Evolutionary conservation across 2,329 filamentous ascomycete genomes (phyloP).

Genomic region (Hansfordia pulvinata): DNA sequence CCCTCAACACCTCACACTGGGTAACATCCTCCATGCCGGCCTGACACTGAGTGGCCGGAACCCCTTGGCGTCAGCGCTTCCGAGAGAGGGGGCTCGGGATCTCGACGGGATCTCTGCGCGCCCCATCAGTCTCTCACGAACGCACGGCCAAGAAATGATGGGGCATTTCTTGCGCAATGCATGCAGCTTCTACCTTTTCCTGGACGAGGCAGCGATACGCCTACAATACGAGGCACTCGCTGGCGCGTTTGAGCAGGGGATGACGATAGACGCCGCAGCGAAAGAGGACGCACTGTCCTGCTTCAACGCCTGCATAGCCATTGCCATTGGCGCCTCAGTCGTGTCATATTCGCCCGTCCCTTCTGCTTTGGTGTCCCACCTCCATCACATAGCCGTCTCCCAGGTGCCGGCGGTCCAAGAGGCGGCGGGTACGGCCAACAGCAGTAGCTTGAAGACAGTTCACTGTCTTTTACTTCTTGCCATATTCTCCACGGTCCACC

Average conservation of each 20-base stretch:
- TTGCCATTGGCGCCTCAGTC: conserved; percentile 1
- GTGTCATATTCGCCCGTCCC: background rate
- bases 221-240: conserved; percentile 1
- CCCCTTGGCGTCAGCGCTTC: conserved; percentile 1
- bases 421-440: background rate
- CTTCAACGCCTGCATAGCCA: conserved; percentile 2
- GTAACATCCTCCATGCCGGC: conserved; percentile 3
- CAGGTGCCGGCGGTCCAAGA: conserved; percentile 1
- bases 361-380: background rate
- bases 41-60: conserved; percentile 4
- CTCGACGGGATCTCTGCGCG: too few relatives aligned
- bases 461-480: conserved; percentile 6
- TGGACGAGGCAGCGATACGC: background rate
- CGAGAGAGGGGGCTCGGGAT: too few relatives aligned
- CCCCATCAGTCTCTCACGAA: too few relatives aligned
- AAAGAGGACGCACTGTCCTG: too few relatives aligned
- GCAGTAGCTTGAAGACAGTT: too few relatives aligned
- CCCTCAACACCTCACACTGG: conserved; percentile 10
- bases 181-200: too few relatives aligned
- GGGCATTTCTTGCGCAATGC: too few relatives aligned
- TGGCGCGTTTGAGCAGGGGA: background rate
- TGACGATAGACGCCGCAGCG: too few relatives aligned
- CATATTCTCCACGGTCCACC: conserved; percentile 10
- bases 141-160: too few relatives aligned
- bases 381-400: conserved; percentile 2